Evolutionary conservation across 2,329 filamentous ascomycete species (phyloP), one percentile per base, ranked within the genome.

Genomic region (Helotiales sp.): DNA sequence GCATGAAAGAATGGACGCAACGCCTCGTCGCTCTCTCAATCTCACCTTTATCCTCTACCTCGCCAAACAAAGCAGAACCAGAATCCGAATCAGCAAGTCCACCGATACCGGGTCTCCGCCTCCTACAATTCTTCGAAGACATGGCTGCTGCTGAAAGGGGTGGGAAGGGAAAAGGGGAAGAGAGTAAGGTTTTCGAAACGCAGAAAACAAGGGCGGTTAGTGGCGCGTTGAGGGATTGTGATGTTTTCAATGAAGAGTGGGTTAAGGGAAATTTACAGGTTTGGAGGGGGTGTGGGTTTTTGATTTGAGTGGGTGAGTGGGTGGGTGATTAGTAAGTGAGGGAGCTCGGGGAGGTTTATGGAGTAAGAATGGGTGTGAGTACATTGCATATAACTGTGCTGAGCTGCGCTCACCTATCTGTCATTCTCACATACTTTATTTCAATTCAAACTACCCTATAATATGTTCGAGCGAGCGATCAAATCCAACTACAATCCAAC

Each of bases 71-170:
- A n/a, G n/a, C n/a, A n/a, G n/a, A n/a, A n/a, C n/a, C n/a, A n/a
- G n/a, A n/a, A n/a, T n/a, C n/a, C n/a, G n/a, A n/a, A n/a, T n/a
- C n/a, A n/a, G n/a, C n/a, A n/a, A n/a, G n/a, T n/a, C n/a, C 64
- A 6, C 62, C 72, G 5, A 17, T 76, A 8, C 69, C 71, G 7
- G 74, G 71, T 2, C 52, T 75, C 22, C 70, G 67, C 47, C 55
- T 76, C 2, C 57, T 75, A 1, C 64, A 63, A 2, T 72, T 75
- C 32, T 75, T 75, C 57, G 74, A 76, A 45, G 52, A 63, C 17
- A 73, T 75, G 72, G 70, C 61, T n/a, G 22, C 20, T 4, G 45
- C 43, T 10, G 13, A 57, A 62, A n/a, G 40, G 20, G 40, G 13
- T n/a, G n/a, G 6, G 30, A 59, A 26, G 34, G 55, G 66, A 8